Conservation (phyloP, 2,329 filamentous ascomycete genomes). For the Calonectria pauciramosa region DNA sequence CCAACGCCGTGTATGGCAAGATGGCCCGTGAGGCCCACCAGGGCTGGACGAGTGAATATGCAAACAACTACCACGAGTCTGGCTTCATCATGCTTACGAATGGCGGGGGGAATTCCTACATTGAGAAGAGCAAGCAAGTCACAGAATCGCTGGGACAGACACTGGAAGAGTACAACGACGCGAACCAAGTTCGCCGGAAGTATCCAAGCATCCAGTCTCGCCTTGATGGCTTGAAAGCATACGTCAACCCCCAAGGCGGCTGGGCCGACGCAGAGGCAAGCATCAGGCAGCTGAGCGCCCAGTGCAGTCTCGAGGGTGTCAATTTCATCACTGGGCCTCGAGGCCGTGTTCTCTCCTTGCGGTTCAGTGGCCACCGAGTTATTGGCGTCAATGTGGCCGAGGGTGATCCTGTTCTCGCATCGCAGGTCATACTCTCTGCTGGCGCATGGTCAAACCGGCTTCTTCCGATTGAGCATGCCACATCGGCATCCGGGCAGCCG, state of each 20-base stretch:
- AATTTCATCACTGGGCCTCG: constrained; percentile 48
- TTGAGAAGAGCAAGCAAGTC: constrained; percentile 33
- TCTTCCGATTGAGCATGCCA: constrained; percentile 72
- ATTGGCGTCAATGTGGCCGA: constrained; percentile 44
- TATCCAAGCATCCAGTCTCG: constrained; percentile 38
- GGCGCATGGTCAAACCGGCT: constrained; percentile 74
- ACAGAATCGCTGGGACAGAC: constrained; percentile 34
- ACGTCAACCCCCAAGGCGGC: constrained; percentile 47
- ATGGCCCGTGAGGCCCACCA: constrained; percentile 61
- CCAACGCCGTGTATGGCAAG: constrained; percentile 71
- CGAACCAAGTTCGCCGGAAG: constrained; percentile 28
- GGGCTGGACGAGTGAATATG: constrained; percentile 46
- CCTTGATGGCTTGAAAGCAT: constrained; percentile 43
- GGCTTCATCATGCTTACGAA: constrained; percentile 50
- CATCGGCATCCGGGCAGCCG: constrained; percentile 74
- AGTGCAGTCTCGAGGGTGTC: constrained; percentile 48
- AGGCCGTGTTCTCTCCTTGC: constrained; percentile 46
- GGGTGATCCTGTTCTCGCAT: constrained; percentile 63
- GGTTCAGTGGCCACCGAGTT: constrained; percentile 32
- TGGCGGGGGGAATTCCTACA: constrained; percentile 36
- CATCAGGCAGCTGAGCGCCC: constrained; percentile 42
- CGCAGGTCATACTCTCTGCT: constrained; percentile 74
- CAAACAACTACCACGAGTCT: constrained; percentile 47
- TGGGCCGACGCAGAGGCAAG: constrained; percentile 50
- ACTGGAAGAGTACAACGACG: constrained; percentile 44